Percentiles rank a stretch among this genome's conserved stretches.
phyloP scores from a whole-genome alignment of 306 rosid species.

The Vigna radiata region DNA sequence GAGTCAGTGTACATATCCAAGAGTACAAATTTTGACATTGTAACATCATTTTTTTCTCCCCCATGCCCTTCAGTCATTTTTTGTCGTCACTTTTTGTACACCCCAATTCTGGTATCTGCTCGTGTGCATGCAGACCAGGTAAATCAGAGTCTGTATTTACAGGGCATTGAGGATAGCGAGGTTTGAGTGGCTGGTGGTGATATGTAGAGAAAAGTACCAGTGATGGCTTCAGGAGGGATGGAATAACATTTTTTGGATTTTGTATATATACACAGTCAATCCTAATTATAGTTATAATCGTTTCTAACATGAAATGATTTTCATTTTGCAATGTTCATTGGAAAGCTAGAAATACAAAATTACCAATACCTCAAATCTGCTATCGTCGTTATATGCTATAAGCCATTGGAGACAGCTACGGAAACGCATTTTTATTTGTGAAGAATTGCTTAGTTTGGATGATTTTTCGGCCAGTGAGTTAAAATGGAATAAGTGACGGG shows the following conservation, averaged over 20 bases:
- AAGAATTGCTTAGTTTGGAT: background rate
- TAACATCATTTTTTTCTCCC: conserved; percentile 45
- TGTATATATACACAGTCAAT: conserved; percentile 46
- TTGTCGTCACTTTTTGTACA: conserved; percentile 40
- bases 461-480: background rate
- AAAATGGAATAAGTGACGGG: background rate
- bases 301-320: conserved; percentile 33
- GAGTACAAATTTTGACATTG: conserved; percentile 57
- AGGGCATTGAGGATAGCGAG: conserved; percentile 46
- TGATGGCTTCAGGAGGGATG: conserved; percentile 51
- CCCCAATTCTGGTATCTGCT: conserved; percentile 34
- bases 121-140: conserved; percentile 21
- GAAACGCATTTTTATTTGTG: background rate
- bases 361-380: background rate
- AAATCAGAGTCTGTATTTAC: conserved; percentile 43
- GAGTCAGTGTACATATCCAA: conserved; percentile 58
- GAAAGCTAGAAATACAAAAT: conserved; percentile 6
- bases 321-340: conserved; percentile 28
- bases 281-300: conserved; percentile 40
- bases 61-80: conserved; percentile 46
- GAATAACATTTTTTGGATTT: conserved; percentile 41
- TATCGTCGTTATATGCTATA: background rate
- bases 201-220: conserved; percentile 46
- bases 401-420: background rate
- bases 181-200: conserved; percentile 40